phyloP scores from a whole-genome alignment of 805 yeast genomes.

The Blastobotrys robertii region DNA sequence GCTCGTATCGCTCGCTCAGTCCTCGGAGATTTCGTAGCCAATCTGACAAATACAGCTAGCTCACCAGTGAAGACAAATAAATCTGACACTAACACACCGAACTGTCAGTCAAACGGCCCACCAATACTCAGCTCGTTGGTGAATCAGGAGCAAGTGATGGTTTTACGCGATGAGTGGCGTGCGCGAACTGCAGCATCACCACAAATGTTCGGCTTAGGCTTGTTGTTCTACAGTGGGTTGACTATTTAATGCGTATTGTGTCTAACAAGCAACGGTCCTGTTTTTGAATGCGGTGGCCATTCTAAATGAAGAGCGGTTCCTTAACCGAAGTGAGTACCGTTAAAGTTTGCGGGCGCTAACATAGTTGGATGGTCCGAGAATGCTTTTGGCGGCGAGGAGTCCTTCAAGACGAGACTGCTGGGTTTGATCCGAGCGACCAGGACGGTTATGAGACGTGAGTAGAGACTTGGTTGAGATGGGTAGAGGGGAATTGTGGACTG shows the following conservation, averaged over 20 bases:
- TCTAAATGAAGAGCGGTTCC: conserved; percentile 68
- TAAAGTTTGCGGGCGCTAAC: background rate
- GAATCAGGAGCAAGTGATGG: no score
- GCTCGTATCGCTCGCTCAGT: no score
- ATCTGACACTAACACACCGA: no score
- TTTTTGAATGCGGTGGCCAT: conserved; percentile 69
- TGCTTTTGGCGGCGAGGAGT: conserved; percentile 38
- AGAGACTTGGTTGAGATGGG: no score
- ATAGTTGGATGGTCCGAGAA: conserved; percentile 40
- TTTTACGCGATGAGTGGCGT: no score
- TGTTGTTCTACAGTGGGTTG: conserved; percentile 25
- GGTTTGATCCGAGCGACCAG: conserved; percentile 64
- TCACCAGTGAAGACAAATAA: no score
- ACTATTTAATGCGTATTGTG: background rate
- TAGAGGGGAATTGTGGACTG: no score
- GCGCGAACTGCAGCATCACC: no score
- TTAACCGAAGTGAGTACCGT: conserved; percentile 44
- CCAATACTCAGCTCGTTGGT: no score
- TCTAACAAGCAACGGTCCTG: conserved; percentile 28
- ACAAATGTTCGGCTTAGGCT: conserved; percentile 31
- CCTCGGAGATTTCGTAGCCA: no score
- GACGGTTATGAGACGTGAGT: conserved; percentile 58
- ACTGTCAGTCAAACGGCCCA: no score
- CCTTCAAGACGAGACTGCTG: conserved; percentile 50
- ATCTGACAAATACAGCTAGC: no score